A percentile compares a stretch with the other conserved stretches of the same genome.
Evolutionary conservation across 148 eudicot genomes (phyloP).

Genomic region (Camellia sinensis): DNA sequence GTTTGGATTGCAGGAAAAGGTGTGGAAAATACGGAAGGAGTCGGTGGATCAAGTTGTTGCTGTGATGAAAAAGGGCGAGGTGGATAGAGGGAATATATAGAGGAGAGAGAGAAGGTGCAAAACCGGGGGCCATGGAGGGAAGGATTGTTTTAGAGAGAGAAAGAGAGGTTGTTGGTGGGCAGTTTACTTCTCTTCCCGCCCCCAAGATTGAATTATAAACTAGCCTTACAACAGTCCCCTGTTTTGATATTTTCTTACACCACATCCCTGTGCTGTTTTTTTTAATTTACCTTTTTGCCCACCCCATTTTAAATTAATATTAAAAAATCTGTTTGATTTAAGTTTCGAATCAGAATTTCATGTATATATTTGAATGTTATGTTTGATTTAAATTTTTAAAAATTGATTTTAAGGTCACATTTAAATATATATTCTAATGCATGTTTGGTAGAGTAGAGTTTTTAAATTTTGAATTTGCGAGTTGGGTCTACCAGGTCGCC

Average conservation of each 20-base stretch:
- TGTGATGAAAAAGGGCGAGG: not conserved
- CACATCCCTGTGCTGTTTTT: not conserved
- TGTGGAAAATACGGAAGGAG: not conserved
- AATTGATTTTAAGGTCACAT: too few relatives aligned
- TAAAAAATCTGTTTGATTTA: not conserved
- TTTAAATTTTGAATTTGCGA: too few relatives aligned
- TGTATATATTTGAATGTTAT: too few relatives aligned
- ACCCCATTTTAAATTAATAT: not conserved
- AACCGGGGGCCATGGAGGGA: constrained; percentile 42
- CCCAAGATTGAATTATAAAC: constrained; percentile 7
- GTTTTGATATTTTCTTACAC: not conserved
- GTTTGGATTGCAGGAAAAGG: not conserved
- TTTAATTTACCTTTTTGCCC: constrained; percentile 7
- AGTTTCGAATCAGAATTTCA: too few relatives aligned
- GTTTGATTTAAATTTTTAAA: too few relatives aligned
- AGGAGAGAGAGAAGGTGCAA: constrained; percentile 19
- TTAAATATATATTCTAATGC: too few relatives aligned
- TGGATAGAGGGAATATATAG: constrained; percentile 4
- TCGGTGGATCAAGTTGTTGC: not conserved
- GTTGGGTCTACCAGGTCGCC: too few relatives aligned
- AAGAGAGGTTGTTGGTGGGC: not conserved
- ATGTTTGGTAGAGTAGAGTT: too few relatives aligned
- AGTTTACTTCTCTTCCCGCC: not conserved
- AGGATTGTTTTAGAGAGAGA: constrained; percentile 11
- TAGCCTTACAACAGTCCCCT: not conserved